Base-by-base conservation (phyloP, 2,329 filamentous ascomycete species). In the Metarhizium brunneum region DNA sequence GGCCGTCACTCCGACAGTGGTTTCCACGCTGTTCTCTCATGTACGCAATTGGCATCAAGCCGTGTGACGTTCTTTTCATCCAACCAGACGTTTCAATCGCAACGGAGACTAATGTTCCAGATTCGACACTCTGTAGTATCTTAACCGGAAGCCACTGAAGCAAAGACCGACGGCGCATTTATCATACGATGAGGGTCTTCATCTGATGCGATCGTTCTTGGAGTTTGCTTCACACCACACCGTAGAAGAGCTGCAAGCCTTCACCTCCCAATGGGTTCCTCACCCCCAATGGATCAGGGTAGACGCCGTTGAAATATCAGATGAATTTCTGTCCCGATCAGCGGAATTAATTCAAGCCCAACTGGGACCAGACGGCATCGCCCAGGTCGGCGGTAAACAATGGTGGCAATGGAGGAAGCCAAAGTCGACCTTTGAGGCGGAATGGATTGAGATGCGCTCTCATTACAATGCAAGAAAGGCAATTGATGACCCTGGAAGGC, bases 381-480 rank as follows among this genome's bases (percentile, higher is more conserved):
- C 82, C 53, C 80, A 81, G 60, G 85, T 95, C 48, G 94, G 94
- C 45, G 94, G 94, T 3, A 79, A 81, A 64, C 81, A 85, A 58
- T 91, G 94, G 94, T 91, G 92, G 92, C 83, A 90, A 71, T 96
- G 91, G 91, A 81, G 89, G 53, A 81, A 83, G 54, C 81, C 82
- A 4, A 78, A 83, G 30, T 78, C 73, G 50, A 77, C 84, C 1
- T 73, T 96, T 32, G 84, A 84, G 64, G 91, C 88, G 0, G 92
- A 99, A 68, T 97, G 92, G 92, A 90, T 99, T 62, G 94, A 97
- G 77, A 96, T 96, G 92, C 85, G 83, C 61, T 79, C 84, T 53
- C 87, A 97, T 68, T 66, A 66, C 32, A 77, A 86, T 58, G 84
- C 87, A 66, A 83, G 90, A 56, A 86, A 85, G 68, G 82, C 81